phyloP scores from a whole-genome alignment of 768 basidiomycete genomes.

The Ramaria sp. region DNA sequence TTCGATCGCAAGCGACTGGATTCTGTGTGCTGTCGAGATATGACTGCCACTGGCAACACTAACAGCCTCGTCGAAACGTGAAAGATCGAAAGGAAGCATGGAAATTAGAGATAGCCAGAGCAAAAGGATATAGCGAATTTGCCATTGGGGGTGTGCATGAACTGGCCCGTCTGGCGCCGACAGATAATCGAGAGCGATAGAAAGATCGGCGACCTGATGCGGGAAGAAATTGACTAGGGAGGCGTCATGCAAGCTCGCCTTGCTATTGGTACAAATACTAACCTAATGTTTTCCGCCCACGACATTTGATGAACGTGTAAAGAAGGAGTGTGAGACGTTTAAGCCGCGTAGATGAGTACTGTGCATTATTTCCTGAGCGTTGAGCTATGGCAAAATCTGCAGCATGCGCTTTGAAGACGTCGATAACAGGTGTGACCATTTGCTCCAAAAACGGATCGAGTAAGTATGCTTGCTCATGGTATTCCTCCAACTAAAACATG shows the following conservation, averaged over 20 bases:
- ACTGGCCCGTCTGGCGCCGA: constrained; percentile 33
- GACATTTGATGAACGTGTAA: constrained; percentile 75
- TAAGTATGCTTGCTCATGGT: constrained; percentile 89
- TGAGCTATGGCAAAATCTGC: constrained; percentile 26
- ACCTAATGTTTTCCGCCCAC: constrained; percentile 91
- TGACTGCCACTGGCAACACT: constrained; percentile 15
- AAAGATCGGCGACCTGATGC: constrained; percentile 77
- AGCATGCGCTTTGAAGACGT: constrained; percentile 46
- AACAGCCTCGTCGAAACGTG: constrained; percentile 66
- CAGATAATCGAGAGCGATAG: constrained; percentile 61
- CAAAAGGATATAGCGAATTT: constrained; percentile 71
- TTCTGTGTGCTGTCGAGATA: constrained; percentile 41
- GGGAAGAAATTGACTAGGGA: constrained; percentile 83
- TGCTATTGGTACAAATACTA: constrained; percentile 22
- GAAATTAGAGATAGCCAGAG: constrained; percentile 90
- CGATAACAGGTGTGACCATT: constrained; percentile 67
- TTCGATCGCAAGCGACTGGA: constrained; percentile 49
- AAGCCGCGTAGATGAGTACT: constrained; percentile 30
- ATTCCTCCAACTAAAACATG: constrained; percentile 59
- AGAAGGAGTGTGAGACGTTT: constrained; percentile 49
- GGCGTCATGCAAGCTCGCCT: background rate
- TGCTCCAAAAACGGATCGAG: constrained; percentile 81
- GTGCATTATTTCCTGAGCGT: constrained; percentile 7
- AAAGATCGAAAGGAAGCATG: constrained; percentile 87
- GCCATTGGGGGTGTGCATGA: constrained; percentile 48